Conservation (phyloP, 2,329 filamentous ascomycete genomes). For the Nemania abortiva region DNA sequence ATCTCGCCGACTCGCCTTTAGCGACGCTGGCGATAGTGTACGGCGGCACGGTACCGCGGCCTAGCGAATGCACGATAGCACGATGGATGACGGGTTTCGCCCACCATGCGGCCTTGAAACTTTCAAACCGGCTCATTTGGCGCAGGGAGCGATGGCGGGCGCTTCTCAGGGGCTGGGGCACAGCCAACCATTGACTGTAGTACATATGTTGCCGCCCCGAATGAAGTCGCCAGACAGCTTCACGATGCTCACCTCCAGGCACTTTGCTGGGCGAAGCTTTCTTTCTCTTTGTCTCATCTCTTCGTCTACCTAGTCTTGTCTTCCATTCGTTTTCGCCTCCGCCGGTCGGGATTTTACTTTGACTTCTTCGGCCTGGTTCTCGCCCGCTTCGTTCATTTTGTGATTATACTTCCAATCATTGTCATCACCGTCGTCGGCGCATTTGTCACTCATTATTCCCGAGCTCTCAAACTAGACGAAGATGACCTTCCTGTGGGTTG, state of each 20-base stretch:
- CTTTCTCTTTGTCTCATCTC: slow-evolving; percentile 2
- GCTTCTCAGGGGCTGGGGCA: slow-evolving; percentile 28
- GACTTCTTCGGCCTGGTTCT: slow-evolving; percentile 2
- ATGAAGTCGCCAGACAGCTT: slow-evolving; percentile 9
- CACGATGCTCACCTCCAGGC: slow-evolving; percentile 26
- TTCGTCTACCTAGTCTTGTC: slow-evolving; percentile 8
- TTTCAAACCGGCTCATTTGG: slow-evolving; percentile 42
- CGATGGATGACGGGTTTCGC: slow-evolving; percentile 29
- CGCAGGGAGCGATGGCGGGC: slow-evolving; percentile 33
- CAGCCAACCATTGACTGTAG: not conserved
- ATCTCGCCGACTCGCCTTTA: slow-evolving; percentile 12
- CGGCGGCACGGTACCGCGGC: slow-evolving; percentile 8
- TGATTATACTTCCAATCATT: not conserved
- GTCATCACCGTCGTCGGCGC: not conserved
- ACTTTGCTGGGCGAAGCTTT: slow-evolving; percentile 25
- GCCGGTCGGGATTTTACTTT: slow-evolving; percentile 35
- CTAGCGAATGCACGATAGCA: slow-evolving; percentile 24
- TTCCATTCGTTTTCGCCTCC: slow-evolving; percentile 29
- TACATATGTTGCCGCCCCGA: slow-evolving; percentile 26
- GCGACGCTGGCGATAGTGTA: slow-evolving; percentile 1
- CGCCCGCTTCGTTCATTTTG: slow-evolving; percentile 16
- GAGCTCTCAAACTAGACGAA: slow-evolving; percentile 1
- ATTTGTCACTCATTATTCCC: slow-evolving; percentile 14
- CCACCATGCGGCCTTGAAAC: slow-evolving; percentile 43
- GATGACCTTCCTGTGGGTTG: slow-evolving; percentile 26